A percentile compares a stretch with the other conserved stretches of the same genome.
phyloP scores from a whole-genome alignment of 768 basidiomycete species.

The Termitomyces sp. region DNA sequence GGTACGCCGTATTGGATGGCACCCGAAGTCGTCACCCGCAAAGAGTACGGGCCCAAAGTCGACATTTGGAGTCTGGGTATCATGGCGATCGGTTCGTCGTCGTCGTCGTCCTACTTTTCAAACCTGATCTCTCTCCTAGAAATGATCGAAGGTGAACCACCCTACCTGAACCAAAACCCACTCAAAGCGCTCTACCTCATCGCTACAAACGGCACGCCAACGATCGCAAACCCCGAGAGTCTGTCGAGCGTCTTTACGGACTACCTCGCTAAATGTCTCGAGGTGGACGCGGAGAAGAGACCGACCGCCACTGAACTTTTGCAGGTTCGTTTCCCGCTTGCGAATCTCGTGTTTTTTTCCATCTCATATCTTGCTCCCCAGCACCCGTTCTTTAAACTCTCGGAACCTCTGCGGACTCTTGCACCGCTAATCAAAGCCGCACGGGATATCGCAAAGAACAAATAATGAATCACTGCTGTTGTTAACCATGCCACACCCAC shows the following conservation, averaged over 20 bases:
- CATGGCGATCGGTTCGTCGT: slow-evolving; percentile 82
- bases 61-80: slow-evolving; percentile 97
- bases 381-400: slow-evolving; percentile 87
- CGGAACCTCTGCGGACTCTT: slow-evolving; percentile 83
- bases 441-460: slow-evolving; percentile 75
- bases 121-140: slow-evolving; percentile 40
- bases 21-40: slow-evolving; percentile 94
- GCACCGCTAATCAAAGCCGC: slow-evolving; percentile 92
- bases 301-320: slow-evolving; percentile 82
- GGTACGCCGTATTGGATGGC: slow-evolving; percentile 99
- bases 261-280: slow-evolving; percentile 83
- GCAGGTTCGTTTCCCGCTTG: slow-evolving; percentile 43
- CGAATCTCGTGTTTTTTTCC: neutral
- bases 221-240: slow-evolving; percentile 85
- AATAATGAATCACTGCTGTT: slow-evolving; percentile 23
- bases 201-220: slow-evolving; percentile 96
- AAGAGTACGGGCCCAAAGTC: slow-evolving; percentile 98
- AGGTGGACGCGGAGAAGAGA: slow-evolving; percentile 93
- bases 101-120: neutral
- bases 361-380: slow-evolving; percentile 21
- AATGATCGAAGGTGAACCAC: slow-evolving; percentile 98
- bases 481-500: neutral
- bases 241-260: slow-evolving; percentile 78
- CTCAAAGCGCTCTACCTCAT: slow-evolving; percentile 96
- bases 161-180: slow-evolving; percentile 95